Percentiles rank a stretch among this genome's conserved stretches.
phyloP scores from a whole-genome alignment of 495 filamentous ascomycete genomes.

The Xylaria longipes region DNA sequence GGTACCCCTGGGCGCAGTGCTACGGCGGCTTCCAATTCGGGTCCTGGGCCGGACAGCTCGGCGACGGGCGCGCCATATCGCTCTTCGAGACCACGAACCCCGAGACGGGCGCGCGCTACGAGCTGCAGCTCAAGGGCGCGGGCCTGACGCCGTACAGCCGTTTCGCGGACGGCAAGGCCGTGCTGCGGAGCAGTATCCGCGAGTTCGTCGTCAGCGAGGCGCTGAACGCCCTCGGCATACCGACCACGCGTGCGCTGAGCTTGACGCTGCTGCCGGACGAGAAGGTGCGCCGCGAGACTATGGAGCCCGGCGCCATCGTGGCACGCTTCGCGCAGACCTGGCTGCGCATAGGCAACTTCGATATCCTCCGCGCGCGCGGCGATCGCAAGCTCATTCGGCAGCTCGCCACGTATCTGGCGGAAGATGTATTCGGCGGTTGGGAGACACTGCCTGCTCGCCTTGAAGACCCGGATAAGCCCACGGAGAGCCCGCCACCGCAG shows the following conservation, averaged over 20 bases:
- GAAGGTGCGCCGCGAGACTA: constrained; percentile 76
- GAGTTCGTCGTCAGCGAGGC: constrained; percentile 92
- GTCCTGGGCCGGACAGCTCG: constrained; percentile 93
- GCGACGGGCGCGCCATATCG: constrained; percentile 92
- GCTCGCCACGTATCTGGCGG: constrained; percentile 80
- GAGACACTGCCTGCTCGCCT: constrained; percentile 70
- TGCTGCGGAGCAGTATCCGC: constrained; percentile 86
- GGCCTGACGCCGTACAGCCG: constrained; percentile 92
- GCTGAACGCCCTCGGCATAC: constrained; percentile 82
- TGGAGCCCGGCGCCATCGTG: constrained; percentile 95
- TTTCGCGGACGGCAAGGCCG: constrained; percentile 97
- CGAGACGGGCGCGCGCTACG: constrained; percentile 72
- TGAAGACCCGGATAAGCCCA: constrained; percentile 50
- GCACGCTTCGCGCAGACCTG: constrained; percentile 88
- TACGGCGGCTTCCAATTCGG: constrained; percentile 92
- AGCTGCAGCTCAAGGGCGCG: constrained; percentile 93
- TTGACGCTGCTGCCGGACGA: constrained; percentile 75
- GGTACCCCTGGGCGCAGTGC: constrained; percentile 98
- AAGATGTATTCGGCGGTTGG: constrained; percentile 88
- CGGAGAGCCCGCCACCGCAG: constrained; percentile 41
- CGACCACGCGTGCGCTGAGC: constrained; percentile 84
- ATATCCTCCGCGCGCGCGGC: constrained; percentile 79
- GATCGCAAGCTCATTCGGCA: constrained; percentile 75
- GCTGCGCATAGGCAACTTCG: constrained; percentile 94
- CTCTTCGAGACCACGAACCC: constrained; percentile 90